Conservation (phyloP, 441 rosid species). For the Croton setiger region DNA sequence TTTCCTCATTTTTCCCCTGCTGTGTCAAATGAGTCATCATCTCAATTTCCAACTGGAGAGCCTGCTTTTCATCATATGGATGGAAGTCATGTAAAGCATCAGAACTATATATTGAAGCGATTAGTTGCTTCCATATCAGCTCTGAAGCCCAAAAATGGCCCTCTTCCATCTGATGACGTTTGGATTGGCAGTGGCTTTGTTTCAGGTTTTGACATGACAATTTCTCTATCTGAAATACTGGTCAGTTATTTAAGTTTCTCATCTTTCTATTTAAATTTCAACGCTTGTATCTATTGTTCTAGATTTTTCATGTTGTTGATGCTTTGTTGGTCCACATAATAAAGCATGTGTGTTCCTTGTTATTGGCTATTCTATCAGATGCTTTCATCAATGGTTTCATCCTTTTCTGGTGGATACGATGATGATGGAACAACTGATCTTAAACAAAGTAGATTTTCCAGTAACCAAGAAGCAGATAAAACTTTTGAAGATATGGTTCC, state of each 20-base stretch:
- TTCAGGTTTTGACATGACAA: constrained; percentile 65
- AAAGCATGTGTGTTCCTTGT: constrained; percentile 17
- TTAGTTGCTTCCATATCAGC: constrained; percentile 49
- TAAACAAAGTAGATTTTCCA: constrained; percentile 34
- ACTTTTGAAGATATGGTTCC: constrained; percentile 60
- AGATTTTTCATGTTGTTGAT: constrained; percentile 8
- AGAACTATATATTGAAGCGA: constrained; percentile 60
- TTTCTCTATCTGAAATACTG: constrained; percentile 74
- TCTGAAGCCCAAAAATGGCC: constrained; percentile 42
- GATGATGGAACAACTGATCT: constrained; percentile 35
- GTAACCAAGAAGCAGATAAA: constrained; percentile 36
- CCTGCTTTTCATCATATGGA: constrained; percentile 34
- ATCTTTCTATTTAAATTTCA: constrained; percentile 18
- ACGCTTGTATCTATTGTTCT: constrained; percentile 3
- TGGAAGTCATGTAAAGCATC: constrained; percentile 35
- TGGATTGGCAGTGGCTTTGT: constrained; percentile 75
- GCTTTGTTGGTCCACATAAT: neutral
- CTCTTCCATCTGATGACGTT: constrained; percentile 36
- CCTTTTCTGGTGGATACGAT: constrained; percentile 44
- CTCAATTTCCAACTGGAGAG: constrained; percentile 38
- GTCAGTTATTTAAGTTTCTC: constrained; percentile 35
- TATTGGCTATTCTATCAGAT: constrained; percentile 47
- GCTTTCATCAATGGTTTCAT: constrained; percentile 58
- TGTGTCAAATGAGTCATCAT: constrained; percentile 37
- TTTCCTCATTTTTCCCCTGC: constrained; percentile 56